Evolutionary conservation across 2,329 filamentous ascomycete species (phyloP), one percentile per base, ranked within the genome.

Genomic region (Trichoderma sp.): DNA sequence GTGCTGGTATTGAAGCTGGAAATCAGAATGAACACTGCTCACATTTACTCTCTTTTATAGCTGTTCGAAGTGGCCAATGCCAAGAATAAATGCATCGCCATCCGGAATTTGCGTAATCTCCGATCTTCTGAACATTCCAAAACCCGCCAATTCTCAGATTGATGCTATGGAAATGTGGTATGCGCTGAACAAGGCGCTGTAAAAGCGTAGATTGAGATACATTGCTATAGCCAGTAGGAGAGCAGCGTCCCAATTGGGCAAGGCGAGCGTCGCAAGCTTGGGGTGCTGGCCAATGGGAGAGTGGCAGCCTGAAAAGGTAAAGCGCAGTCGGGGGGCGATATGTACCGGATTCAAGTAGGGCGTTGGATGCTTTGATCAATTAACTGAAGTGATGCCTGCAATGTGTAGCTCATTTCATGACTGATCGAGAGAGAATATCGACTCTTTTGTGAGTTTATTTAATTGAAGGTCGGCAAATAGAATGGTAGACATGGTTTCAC

Each of bases 91-190:
- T 60, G 30, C 16, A 46, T 30, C n/a, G n/a, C 58, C 26, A 43
- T 28, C 11, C 58, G 58, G 58, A 60, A 60, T 60, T 60, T 60
- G 28, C 37, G 30, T 14, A 60, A 60, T 49, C 39, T 32, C 58
- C 58, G 39, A 2, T 18, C 7, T 4, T 21, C 10, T 26, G 16
- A 10, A 1, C 3, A 16, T 8, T 21, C 24, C 8, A 21, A 60
- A 60, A 13, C 46, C 37, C 58, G 24, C 16, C 16, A 43, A 46
- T 5, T n/a, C 30, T 21, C 8, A 3, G 7, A 46, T 43, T 3
- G 24, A 32, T 26, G 14, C 28, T 5, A 3, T 46, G 4, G 2
- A 43, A 1, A 32, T 32, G n/a, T 11, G 18, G 5, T 39, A 8
- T 21, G 30, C 14, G 26, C 10, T 3, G 8, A 13, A 10, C 11